Percentiles rank a stretch among this genome's conserved stretches.
Evolutionary conservation across 306 rosid genomes (phyloP).

Genomic region (Malus fusca): DNA sequence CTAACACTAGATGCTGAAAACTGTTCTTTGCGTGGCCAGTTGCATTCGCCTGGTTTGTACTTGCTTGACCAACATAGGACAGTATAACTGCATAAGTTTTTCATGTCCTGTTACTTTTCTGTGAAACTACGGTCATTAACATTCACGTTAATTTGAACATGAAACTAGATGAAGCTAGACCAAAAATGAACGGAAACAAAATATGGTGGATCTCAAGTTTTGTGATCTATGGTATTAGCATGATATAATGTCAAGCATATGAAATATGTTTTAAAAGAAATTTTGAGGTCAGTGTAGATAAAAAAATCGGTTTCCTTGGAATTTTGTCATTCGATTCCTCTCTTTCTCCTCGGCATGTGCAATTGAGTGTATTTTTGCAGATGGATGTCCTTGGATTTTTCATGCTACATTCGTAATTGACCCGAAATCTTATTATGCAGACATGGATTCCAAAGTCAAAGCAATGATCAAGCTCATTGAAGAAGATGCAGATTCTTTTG

Average conservation of each 20-base stretch:
- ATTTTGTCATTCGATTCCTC: not conserved
- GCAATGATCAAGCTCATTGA: slow-evolving; percentile 98
- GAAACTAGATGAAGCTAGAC: not conserved
- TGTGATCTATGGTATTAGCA: not conserved
- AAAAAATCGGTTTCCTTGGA: not conserved
- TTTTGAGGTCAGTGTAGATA: not conserved
- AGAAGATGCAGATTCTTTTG: slow-evolving; percentile 99
- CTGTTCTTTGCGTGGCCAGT: not conserved
- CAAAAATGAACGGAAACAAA: not conserved
- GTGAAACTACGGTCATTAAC: not conserved
- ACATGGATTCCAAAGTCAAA: slow-evolving; percentile 95
- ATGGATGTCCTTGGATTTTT: not conserved
- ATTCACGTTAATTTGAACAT: not conserved
- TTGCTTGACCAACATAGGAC: not conserved
- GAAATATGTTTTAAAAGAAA: not conserved
- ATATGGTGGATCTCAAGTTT: not conserved
- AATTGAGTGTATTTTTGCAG: not conserved
- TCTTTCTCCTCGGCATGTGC: not conserved
- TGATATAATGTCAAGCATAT: not conserved
- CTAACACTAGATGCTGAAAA: not conserved
- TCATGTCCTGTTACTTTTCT: not conserved
- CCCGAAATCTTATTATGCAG: slow-evolving; percentile 34
- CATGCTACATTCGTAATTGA: slow-evolving; percentile 2
- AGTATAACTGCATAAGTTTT: not conserved
- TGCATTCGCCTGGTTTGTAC: not conserved